Evolutionary conservation across 2,329 filamentous ascomycete genomes (phyloP), one percentile per base, ranked within the genome.

Genomic region (Xylaria sp.): DNA sequence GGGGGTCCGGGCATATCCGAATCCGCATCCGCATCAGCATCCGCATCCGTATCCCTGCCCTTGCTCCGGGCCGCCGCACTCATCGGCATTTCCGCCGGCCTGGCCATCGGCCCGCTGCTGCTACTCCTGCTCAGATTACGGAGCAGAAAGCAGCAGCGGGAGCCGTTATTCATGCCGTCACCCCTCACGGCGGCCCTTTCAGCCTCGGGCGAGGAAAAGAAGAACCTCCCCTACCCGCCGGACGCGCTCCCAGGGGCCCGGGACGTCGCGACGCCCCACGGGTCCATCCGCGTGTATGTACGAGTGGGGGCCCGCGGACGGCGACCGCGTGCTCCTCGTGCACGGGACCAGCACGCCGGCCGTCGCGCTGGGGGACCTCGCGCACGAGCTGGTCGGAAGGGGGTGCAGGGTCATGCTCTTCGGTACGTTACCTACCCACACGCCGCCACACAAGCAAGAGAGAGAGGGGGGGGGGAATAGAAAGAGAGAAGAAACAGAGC

Each of bases 261-360:
- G 53, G 84, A 91, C 67, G 84, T 94, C 16, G 68, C 76, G 11
- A 88, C 85, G 3, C 84, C 86, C 5, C 92, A 90, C 66, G 90
- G 91, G 16, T 83, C 75, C 4, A 82, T 90, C 57, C 77, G 87
- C 42, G 86, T 90, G 2, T 93, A 91, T 68, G 91, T 93, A 91
- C 68, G 91, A 95, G 76, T 94, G 87, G 81, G 91, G 91, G 0
- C 88, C 89, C 0, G 79, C 84, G 54, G 74, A 80, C 34, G 90
- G 90, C 1, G 80, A 84, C 22, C 91, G 87, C 65, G 85, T 93
- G 1, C 74, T 95, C 13, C 74, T 95, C 21, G 73, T 95, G 16
- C 91, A 93, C 70, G 91, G 91, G 4, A 92, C 94, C 64, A 89
- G 85, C 45, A 94, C 90, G 5, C 91, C 91, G 0, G 86, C 85